Base-by-base conservation (phyloP, 1,284 basidiomycete species). In the Boletus albobrunnescens region DNA sequence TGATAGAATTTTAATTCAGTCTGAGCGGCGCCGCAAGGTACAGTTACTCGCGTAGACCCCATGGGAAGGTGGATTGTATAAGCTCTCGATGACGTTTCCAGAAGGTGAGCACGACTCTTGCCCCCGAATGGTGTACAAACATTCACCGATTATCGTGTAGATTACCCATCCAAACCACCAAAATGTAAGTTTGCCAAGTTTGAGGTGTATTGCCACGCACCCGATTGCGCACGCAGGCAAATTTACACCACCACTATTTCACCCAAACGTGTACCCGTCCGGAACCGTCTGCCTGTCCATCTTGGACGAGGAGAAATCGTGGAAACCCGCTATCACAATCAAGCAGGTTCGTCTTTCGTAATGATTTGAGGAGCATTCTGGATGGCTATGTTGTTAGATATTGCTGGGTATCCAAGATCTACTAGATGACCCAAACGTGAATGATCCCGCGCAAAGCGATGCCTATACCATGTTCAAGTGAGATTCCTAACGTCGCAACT, bases 321-420 rank as follows among this genome's bases (percentile, higher is more conserved):
- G 96, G 96, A 98, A 98, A 68, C 94, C 96, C 10, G 90, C 94
- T 2, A 98, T 99, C 60, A 99, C 94, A 2, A 93, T 99, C 71
- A 99, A 99, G 69, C 94, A 98, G 79, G 94, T 91, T 32, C 37
- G 78, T 63, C 10, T 30, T 36, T 32, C 2, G 16, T 19, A 35
- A 44, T 30, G 10, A 36, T 43, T 16, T 6, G n/a, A 48, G 28
- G 20, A 24, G 23, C 22, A 42, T 23, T 27, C 40, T 36, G 14
- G 26, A 43, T 40, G 26, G 33, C 24, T 40, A 17, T 10, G 6
- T 14, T 28, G 45, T 44, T 56, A 98, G 93, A 94, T 99, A 57
- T 73, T 98, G 22, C 76, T 98, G 14, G 96, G 96, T 51, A 91
- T 97, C 50, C 94, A 98, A 68, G 94, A 96, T 60, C 74, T 98